phyloP scores from a whole-genome alignment of 2,329 filamentous ascomycete genomes.

The Neocucurbitaria cava region DNA sequence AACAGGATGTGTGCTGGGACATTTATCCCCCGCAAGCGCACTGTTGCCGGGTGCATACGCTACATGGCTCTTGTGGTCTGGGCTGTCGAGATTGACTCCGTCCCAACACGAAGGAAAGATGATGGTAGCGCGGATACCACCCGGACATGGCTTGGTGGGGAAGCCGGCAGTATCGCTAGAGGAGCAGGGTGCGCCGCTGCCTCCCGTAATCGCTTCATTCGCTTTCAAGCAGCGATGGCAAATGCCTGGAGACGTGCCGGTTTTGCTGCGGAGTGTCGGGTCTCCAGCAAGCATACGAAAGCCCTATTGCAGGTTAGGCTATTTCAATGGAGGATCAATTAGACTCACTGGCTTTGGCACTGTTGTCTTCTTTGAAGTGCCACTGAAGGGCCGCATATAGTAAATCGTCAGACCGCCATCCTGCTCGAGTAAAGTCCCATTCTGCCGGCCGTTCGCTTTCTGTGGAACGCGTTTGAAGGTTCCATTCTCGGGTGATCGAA shows the following conservation, averaged over 20 bases:
- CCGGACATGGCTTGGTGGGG: conserved; percentile 28
- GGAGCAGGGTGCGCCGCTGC: conserved; percentile 46
- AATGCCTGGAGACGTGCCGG: not conserved
- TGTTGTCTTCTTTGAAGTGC: conserved; percentile 27
- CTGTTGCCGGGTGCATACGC: conserved; percentile 49
- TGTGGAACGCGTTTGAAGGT: conserved; percentile 39
- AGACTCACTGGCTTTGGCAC: conserved; percentile 39
- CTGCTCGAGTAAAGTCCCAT: conserved; percentile 24
- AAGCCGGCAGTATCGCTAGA: conserved; percentile 10
- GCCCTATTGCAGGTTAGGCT: conserved; percentile 32
- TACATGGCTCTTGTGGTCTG: conserved; percentile 48
- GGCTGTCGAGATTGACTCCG: conserved; percentile 53
- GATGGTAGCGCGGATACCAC: conserved; percentile 39
- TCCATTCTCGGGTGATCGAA: conserved; percentile 33
- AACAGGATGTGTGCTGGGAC: conserved; percentile 53
- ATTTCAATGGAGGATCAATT: too few species aligned
- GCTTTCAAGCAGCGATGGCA: not conserved
- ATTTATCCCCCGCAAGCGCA: conserved; percentile 41
- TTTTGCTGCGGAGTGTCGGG: not conserved
- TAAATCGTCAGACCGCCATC: conserved; percentile 49
- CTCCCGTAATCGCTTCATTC: conserved; percentile 48
- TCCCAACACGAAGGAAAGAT: conserved; percentile 52
- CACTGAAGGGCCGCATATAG: conserved; percentile 40
- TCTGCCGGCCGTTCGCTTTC: conserved; percentile 42
- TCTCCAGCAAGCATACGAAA: conserved; percentile 58